These are phyloP conservation scores for Pythium rhizo-oryzae DNA, from an alignment of 352 stramenopile species.

Conservation along the genomic window DNA sequence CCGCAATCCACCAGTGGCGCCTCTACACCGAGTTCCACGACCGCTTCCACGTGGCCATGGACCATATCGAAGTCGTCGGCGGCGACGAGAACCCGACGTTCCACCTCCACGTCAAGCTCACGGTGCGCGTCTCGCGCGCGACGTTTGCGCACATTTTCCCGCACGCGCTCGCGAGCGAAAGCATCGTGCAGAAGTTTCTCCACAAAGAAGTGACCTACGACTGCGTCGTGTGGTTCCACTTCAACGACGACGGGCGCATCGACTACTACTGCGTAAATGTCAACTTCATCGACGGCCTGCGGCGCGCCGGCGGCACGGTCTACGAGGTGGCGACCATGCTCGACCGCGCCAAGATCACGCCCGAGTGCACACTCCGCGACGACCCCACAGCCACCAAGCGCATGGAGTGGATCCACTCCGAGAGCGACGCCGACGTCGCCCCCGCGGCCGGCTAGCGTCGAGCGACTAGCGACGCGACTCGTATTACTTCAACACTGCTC, in stretches of 20 bases:
- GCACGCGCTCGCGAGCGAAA: slow-evolving; percentile 5
- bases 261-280: slow-evolving; percentile 10
- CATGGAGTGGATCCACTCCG: too few species aligned
- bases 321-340: slow-evolving; percentile 17
- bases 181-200: slow-evolving; percentile 11
- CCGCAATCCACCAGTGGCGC: slow-evolving; percentile 27
- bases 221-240: slow-evolving; percentile 10
- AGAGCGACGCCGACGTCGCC: background rate
- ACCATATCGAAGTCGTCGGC: slow-evolving; percentile 11
- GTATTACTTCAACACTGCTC: too few species aligned
- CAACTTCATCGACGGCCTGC: slow-evolving; percentile 14
- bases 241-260: slow-evolving; percentile 17
- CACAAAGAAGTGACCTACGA: slow-evolving; percentile 7
- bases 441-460: background rate
- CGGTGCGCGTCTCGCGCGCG: slow-evolving; percentile 5
- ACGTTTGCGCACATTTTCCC: slow-evolving; percentile 26
- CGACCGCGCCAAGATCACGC: slow-evolving; percentile 2
- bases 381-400: background rate
- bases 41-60: slow-evolving; percentile 9
- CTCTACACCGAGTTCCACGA: slow-evolving; percentile 23
- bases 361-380: slow-evolving; percentile 3
- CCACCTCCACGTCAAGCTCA: slow-evolving; percentile 15
- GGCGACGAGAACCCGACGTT: slow-evolving; percentile 12
- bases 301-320: slow-evolving; percentile 6
- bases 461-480: too few species aligned